A percentile compares a stretch with the other conserved stretches of the same genome.
These are phyloP conservation scores for Rostrohypoxylon terebratum DNA, from an alignment of 495 filamentous ascomycete species.

Conservation along the genomic window DNA sequence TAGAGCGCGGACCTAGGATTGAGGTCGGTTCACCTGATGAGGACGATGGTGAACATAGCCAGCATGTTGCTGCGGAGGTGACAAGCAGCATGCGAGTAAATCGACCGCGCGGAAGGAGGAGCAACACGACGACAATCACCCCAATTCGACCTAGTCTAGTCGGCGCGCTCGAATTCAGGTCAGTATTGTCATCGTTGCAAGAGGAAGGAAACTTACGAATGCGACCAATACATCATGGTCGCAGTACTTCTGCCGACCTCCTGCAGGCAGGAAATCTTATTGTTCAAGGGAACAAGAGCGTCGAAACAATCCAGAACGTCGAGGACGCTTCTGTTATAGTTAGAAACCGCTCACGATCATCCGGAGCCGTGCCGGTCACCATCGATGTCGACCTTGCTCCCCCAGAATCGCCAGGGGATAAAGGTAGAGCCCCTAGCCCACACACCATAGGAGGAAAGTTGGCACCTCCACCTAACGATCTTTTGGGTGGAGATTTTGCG, in stretches of 20 bases:
- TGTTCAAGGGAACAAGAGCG: constrained; percentile 17
- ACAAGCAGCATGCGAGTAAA: constrained; percentile 92
- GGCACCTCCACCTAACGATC: constrained; percentile 46
- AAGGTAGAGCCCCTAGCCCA: constrained; percentile 36
- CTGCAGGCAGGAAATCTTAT: constrained; percentile 26
- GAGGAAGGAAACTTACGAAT: constrained; percentile 79
- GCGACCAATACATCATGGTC: constrained; percentile 69
- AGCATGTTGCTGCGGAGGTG: constrained; percentile 82
- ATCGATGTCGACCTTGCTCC: constrained; percentile 41
- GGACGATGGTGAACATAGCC: constrained; percentile 77
- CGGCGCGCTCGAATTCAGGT: constrained; percentile 92
- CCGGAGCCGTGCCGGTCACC: constrained; percentile 34
- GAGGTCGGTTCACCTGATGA: constrained; percentile 63
- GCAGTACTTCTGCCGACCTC: constrained; percentile 78
- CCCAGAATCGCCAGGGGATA: constrained; percentile 24
- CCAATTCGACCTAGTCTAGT: constrained; percentile 93
- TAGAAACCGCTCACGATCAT: constrained; percentile 45
- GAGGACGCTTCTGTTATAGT: constrained; percentile 15
- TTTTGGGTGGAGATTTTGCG: constrained; percentile 20
- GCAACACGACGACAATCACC: constrained; percentile 75
- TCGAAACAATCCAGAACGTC: constrained; percentile 29
- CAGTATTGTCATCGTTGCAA: constrained; percentile 84
- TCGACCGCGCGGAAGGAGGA: constrained; percentile 74
- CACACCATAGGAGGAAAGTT: constrained; percentile 50
- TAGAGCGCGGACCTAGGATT: constrained; percentile 72